Evolutionary conservation across 768 basidiomycete genomes (phyloP), one percentile per base, ranked within the genome.

Genomic region (Calocera viscosa): DNA sequence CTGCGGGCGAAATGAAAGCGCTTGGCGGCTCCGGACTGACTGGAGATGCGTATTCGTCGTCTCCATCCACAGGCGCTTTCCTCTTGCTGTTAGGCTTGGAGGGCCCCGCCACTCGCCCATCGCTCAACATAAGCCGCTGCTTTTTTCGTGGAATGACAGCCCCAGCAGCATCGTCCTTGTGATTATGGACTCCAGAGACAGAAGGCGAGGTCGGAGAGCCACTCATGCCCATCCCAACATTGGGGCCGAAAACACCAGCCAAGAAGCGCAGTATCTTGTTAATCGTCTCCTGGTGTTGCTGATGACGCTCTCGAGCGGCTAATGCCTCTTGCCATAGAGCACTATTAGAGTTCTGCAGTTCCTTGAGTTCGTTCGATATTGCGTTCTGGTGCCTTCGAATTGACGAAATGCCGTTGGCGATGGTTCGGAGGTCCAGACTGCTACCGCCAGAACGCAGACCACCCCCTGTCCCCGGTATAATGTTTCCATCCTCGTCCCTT

Each of bases 201-300:
- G 53, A 28, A 11, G 53, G 53, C 53, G 53, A 60, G 7, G 53
- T 60, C 26, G 53, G 53, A 7, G 53, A 60, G 30, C 53, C 53
- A 30, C 30, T 30, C 53, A 60, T 60, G 7, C 53, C 64, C 64
- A 40, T 40, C 3, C 64, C 64, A 64, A 72, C 74, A 26, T 74
- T 72, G 24, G 76, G 78, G 1, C 79, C 79, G 77, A 98, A 98
- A 1, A 97, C 88, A 14, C 91, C 87, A 11, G 94, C 94, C 66
- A 99, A 78, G 77, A 99, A 98, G 68, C 92, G 89, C 69, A 99
- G 83, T 68, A 99, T 98, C 66, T 91, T 80, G 72, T 96, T 93
- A 74, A 98, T 93, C 24, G 93, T 96, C 75, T 98, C 94, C 73
- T 96, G 89, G 70, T 97, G 94, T 73, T 91, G 94, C 74, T 92